Conservation (phyloP, 192 early-diverging fungal species). For the Coemansia sp. region DNA sequence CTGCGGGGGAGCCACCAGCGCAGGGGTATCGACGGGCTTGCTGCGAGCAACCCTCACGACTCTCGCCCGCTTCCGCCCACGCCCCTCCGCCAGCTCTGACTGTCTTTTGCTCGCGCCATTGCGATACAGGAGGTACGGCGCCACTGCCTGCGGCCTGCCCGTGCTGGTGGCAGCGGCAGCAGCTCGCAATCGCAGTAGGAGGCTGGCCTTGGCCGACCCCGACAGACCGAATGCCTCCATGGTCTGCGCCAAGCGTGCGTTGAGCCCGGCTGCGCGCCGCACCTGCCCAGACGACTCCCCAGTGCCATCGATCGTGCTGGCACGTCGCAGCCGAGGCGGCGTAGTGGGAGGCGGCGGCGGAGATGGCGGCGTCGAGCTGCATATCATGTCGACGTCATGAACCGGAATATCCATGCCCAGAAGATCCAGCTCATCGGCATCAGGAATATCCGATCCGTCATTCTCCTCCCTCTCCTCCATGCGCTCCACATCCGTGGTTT, state of each 20-base stretch:
- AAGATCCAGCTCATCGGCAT: conserved; percentile 21
- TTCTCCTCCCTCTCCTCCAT: not conserved
- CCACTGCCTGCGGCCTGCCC: conserved; percentile 43
- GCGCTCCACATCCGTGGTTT: not conserved
- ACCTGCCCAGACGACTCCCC: not conserved
- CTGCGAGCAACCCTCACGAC: conserved; percentile 31
- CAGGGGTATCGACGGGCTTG: not conserved
- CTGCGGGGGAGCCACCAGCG: not conserved
- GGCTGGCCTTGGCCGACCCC: conserved; percentile 37
- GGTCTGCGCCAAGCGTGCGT: conserved; percentile 46
- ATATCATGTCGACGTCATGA: conserved; percentile 39
- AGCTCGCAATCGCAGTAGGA: conserved; percentile 46
- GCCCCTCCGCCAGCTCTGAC: not conserved
- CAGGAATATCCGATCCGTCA: not conserved
- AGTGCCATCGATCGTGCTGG: conserved; percentile 9
- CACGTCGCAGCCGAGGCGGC: not conserved
- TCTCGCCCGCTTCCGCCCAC: conserved; percentile 35
- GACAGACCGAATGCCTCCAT: conserved; percentile 54
- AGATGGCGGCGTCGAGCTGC: conserved; percentile 48
- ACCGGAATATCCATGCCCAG: conserved; percentile 39
- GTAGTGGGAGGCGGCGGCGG: conserved; percentile 35
- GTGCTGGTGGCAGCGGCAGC: conserved; percentile 49
- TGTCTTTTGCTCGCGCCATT: too few species aligned
- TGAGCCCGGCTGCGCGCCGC: conserved; percentile 29
- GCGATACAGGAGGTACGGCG: conserved; percentile 45